Evolutionary conservation across 2,329 filamentous ascomycete genomes (phyloP).

Genomic region (Colletotrichum trifolii): DNA sequence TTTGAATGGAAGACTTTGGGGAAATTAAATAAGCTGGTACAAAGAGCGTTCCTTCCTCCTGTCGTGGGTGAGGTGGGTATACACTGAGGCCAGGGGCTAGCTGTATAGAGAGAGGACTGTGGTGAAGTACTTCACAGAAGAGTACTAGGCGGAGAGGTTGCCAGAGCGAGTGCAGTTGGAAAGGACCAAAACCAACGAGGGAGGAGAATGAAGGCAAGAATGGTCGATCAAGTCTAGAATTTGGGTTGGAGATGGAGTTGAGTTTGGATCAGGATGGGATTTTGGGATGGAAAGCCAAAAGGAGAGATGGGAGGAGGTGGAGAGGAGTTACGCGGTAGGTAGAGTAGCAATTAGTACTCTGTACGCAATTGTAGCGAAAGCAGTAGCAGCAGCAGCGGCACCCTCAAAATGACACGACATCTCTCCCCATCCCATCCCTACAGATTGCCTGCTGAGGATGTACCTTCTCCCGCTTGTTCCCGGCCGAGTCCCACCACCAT

Average conservation of each 20-base stretch:
- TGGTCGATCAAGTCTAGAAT: background rate
- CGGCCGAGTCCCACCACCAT: too few relatives aligned
- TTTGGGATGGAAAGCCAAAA: background rate
- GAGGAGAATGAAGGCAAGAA: constrained; percentile 7
- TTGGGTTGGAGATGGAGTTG: background rate
- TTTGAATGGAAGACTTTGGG: background rate
- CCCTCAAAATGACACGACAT: constrained; percentile 33
- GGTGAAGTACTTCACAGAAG: too few relatives aligned
- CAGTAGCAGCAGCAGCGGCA: constrained; percentile 7
- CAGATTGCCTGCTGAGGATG: too few relatives aligned
- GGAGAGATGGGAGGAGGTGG: constrained; percentile 7
- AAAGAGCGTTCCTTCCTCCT: constrained; percentile 18
- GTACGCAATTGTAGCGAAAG: background rate
- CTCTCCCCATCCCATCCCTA: background rate
- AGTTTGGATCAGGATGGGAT: background rate
- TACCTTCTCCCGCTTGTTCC: too few relatives aligned
- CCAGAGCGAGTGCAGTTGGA: constrained; percentile 30
- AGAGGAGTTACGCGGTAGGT: background rate
- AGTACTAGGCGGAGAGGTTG: background rate
- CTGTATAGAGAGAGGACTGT: background rate
- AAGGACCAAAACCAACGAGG: constrained; percentile 15
- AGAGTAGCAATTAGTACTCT: constrained; percentile 3
- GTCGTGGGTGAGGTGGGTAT: constrained; percentile 7
- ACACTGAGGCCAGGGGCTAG: background rate
- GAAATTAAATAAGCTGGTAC: constrained; percentile 23